These are phyloP conservation scores for Rhynchospora breviuscula DNA, from an alignment of 176 grass and related monocot species.

Conservation along the genomic window DNA sequence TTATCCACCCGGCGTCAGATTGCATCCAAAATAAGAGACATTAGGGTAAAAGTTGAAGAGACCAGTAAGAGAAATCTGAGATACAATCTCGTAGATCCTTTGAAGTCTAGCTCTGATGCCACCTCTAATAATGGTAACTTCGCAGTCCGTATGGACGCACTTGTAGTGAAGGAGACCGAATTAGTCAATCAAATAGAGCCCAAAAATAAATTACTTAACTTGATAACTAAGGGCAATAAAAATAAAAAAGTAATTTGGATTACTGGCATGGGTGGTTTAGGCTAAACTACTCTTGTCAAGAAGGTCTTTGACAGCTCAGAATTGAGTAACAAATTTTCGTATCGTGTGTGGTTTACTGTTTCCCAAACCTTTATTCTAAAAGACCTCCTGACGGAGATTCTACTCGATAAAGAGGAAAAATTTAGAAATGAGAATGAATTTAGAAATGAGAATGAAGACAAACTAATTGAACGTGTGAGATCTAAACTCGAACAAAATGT, in stretches of 20 bases:
- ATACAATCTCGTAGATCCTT: constrained; percentile 17
- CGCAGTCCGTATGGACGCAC: background rate
- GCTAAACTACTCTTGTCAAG: constrained; percentile 31
- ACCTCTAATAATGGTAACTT: constrained; percentile 13
- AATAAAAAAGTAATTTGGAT: constrained; percentile 14
- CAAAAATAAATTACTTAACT: background rate
- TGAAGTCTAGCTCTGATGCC: background rate
- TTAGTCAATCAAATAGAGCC: constrained; percentile 16
- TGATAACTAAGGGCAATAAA: background rate
- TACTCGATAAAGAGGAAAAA: background rate
- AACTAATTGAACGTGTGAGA: background rate
- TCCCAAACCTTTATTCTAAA: constrained; percentile 26
- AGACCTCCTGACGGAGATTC: constrained; percentile 25
- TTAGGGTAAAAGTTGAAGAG: constrained; percentile 33
- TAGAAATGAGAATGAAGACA: background rate
- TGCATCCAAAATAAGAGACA: constrained; percentile 19
- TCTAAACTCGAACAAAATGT: background rate
- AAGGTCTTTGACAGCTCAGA: constrained; percentile 20
- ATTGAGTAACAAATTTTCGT: constrained; percentile 10
- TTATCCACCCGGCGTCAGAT: constrained; percentile 24
- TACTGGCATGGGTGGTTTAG: constrained; percentile 38
- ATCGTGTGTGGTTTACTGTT: constrained; percentile 25
- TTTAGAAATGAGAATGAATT: too few species aligned
- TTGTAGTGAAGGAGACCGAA: constrained; percentile 11
- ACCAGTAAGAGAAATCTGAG: constrained; percentile 22